phyloP scores from a whole-genome alignment of 176 grass and related monocot species.

The Tillandsia fasciculata region DNA sequence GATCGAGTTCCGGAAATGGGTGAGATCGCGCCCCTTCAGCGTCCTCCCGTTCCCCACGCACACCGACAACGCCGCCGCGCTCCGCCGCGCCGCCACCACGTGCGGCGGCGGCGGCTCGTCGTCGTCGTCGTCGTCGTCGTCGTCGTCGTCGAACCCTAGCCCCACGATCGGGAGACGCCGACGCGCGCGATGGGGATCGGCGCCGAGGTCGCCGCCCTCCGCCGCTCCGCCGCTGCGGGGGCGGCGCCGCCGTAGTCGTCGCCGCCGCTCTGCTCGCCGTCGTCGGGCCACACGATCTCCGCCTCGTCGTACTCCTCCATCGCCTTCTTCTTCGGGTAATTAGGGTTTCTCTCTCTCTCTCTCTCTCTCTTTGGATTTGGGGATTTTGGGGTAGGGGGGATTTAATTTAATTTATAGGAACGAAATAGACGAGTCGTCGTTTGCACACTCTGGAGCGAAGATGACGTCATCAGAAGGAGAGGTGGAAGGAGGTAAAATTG shows the following conservation, averaged over 20 bases:
- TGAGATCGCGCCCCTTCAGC: slow-evolving; percentile 74
- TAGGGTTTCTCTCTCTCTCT: too few relatives aligned
- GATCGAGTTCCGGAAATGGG: slow-evolving; percentile 38
- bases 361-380: slow-evolving; percentile 9
- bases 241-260: not conserved
- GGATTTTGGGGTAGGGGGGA: not conserved
- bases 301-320: slow-evolving; percentile 59
- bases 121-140: not conserved
- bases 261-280: not conserved
- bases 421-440: slow-evolving; percentile 30
- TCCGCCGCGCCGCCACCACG: slow-evolving; percentile 13
- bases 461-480: slow-evolving; percentile 13
- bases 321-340: not conserved
- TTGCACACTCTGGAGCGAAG: slow-evolving; percentile 23
- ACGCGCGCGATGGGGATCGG: not conserved
- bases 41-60: slow-evolving; percentile 65
- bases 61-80: slow-evolving; percentile 42
- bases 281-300: slow-evolving; percentile 43
- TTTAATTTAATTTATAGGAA: slow-evolving; percentile 8
- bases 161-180: slow-evolving; percentile 28
- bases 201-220: not conserved
- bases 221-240: not conserved
- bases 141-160: slow-evolving; percentile 2
- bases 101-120: slow-evolving; percentile 35
- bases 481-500: not conserved